Percentiles rank a stretch among this genome's conserved stretches.
These are phyloP conservation scores for Collybia nuda DNA, from an alignment of 768 basidiomycete genomes.

Conservation along the genomic window DNA sequence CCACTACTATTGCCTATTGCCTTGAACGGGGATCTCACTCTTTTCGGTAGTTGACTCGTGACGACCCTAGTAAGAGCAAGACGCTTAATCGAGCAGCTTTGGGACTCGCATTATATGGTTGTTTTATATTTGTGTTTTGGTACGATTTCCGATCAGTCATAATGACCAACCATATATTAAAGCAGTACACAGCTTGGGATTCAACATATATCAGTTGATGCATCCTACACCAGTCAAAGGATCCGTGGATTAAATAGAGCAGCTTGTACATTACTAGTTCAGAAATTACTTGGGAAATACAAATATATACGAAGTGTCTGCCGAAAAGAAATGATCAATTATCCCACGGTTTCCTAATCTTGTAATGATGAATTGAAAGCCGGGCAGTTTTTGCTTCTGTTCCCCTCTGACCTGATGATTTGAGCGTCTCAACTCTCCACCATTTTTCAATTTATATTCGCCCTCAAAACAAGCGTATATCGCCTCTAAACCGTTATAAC, in stretches of 20 bases:
- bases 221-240: constrained; percentile 21
- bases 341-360: constrained; percentile 33
- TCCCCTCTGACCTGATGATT: constrained; percentile 24
- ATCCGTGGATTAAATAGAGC: neutral
- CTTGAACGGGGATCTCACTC: neutral
- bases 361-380: constrained; percentile 3
- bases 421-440: constrained; percentile 14
- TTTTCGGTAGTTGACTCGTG: constrained; percentile 58
- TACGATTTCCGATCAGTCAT: constrained; percentile 35
- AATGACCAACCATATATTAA: constrained; percentile 10
- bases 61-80: constrained; percentile 53
- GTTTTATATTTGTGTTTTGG: constrained; percentile 85
- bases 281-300: constrained; percentile 8
- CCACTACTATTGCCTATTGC: no score
- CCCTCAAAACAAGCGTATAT: neutral
- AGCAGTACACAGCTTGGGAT: constrained; percentile 55
- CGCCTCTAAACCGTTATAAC: neutral
- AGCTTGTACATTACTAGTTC: constrained; percentile 12
- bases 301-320: neutral
- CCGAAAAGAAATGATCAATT: constrained; percentile 5
- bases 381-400: constrained; percentile 13
- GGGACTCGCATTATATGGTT: constrained; percentile 73
- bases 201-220: constrained; percentile 72
- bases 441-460: neutral
- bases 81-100: constrained; percentile 58